These are phyloP conservation scores for Fusarium torulosum DNA, from an alignment of 2,329 filamentous ascomycete genomes.

Conservation along the genomic window DNA sequence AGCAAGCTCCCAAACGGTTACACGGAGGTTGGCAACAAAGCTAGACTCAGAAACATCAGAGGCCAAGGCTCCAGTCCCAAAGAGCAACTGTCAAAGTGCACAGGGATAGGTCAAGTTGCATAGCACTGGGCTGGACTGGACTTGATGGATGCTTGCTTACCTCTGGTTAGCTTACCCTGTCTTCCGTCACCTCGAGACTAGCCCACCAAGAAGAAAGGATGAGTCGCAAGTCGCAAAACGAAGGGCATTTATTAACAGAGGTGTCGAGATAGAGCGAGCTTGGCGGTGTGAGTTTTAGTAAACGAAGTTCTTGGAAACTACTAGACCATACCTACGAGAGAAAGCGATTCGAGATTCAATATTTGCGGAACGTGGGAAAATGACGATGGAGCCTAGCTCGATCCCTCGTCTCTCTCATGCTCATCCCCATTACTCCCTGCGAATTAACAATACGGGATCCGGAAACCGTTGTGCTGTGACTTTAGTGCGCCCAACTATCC, in stretches of 20 bases:
- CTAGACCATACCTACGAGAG: slow-evolving; percentile 2
- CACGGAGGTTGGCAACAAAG: slow-evolving; percentile 18
- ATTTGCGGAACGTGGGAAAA: slow-evolving; percentile 26
- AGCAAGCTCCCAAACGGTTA: slow-evolving; percentile 27
- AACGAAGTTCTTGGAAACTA: slow-evolving; percentile 14
- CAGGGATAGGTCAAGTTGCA: slow-evolving; percentile 22
- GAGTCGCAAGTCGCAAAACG: slow-evolving; percentile 6
- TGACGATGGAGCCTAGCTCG: slow-evolving; percentile 29
- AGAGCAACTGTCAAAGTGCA: slow-evolving; percentile 25
- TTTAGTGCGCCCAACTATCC: slow-evolving; percentile 26
- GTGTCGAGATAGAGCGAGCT: slow-evolving; percentile 10
- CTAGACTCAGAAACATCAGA: slow-evolving; percentile 21
- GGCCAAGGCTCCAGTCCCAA: slow-evolving; percentile 26
- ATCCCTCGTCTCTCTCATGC: slow-evolving; percentile 16
- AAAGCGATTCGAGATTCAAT: background rate
- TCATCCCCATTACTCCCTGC: slow-evolving; percentile 8
- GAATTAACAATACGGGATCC: slow-evolving; percentile 27
- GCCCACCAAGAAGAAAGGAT: slow-evolving; percentile 22
- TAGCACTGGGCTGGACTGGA: slow-evolving; percentile 16
- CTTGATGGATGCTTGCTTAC: slow-evolving; percentile 14
- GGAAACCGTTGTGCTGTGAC: slow-evolving; percentile 33
- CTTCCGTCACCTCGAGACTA: slow-evolving; percentile 17
- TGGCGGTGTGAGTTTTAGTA: slow-evolving; percentile 25
- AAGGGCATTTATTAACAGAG: slow-evolving; percentile 14
- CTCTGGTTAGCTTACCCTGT: slow-evolving; percentile 28